Evolutionary conservation across 148 eudicot genomes (phyloP), one percentile per base, ranked within the genome.

Genomic region (Linanthus parryae): DNA sequence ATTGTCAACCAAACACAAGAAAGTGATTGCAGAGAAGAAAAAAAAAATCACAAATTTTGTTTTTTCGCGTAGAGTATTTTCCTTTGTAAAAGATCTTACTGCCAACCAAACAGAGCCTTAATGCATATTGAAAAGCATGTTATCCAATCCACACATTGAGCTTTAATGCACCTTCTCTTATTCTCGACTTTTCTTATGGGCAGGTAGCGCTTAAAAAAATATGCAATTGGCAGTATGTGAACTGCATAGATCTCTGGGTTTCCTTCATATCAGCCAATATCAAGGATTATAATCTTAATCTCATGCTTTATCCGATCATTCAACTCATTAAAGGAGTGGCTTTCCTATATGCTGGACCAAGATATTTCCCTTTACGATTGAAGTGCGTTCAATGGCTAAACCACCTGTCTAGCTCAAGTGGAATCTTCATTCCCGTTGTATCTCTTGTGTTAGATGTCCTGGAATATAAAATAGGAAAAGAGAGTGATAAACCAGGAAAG

Each of bases 231-330:
- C 86, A 88, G 54, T 94, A 70, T 44, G 77, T 58, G 24, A 53
- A 78, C 64, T 84, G 88, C 69, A 65, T 94, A 46, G 91, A 88
- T 66, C 62, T 94, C 9, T 94, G 96, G 96, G 99, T 94, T 64
- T 50, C 23, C 33, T 94, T 80, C 69, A 61, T 78, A 44, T 63
- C 88, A 43, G 71, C 64, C 52, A 84, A 82, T 65, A 53, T 69
- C 54, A 65, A 44, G 14, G 95, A 82, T 40, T 62, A 68, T 57
- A 81, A 84, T 65, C 78, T 88, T 61, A 88, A 78, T 64, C 69
- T 68, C 34, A 56, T 84, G 44, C 52, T 75, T 57, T 82, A 54
- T 57, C 39, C 56, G 30, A 68, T 80, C 48, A 64, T 78, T 59
- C 95, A 88, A 60, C 75, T 94, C 37, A 76, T 94, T 30, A 74